Base-by-base conservation (phyloP, 164 flowering plant species). In the Taxillus chinensis region DNA sequence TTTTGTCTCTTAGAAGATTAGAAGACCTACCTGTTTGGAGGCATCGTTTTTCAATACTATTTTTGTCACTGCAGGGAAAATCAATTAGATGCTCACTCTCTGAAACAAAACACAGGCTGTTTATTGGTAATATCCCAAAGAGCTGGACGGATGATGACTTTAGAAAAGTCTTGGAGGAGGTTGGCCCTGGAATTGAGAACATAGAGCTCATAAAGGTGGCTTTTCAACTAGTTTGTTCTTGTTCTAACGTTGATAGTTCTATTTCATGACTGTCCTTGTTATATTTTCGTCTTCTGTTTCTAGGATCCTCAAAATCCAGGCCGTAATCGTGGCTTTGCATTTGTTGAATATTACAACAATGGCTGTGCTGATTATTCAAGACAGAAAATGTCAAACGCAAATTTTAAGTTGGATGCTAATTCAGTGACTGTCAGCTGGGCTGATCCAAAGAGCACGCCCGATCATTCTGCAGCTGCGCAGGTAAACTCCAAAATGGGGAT, bases 331-430 rank as follows among this genome's bases (percentile, higher is more conserved):
- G 99, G 98, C 37, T 95, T 87, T 87, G 96, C 96, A 68, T 95
- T 95, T 60, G 68, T 95, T 52, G 90, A 89, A 69, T 95, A 86
- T 68, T 89, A 91, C 81, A 95, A 95, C 69, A 84, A 83, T 83
- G 97, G 95, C 5, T 95, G 99, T 83, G 99, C 99, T 67, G 99
- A 95, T 64, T 91, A 84, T 79, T 83, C 95, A 17, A 82, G 95
- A 70, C 88, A 84, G 71, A 86, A 87, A 62, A 86, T 95, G 97
- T 67, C 82, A 45, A 77, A 57, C 73, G 63, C 82, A 37, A 83
- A 63, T 48, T 87, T 89, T 78, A 95, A 83, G 78, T 78, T 95
- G 51, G 96, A 95, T 54, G 96, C 91, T 0, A 86, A 83, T 73
- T 75, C 85, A 13, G 96, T 96, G 42, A 86, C 96, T 63, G 86